Percentiles rank a stretch among this genome's conserved stretches.
These are phyloP conservation scores for Globisporangium barbulae DNA, from an alignment of 352 stramenopile species.

Conservation along the genomic window DNA sequence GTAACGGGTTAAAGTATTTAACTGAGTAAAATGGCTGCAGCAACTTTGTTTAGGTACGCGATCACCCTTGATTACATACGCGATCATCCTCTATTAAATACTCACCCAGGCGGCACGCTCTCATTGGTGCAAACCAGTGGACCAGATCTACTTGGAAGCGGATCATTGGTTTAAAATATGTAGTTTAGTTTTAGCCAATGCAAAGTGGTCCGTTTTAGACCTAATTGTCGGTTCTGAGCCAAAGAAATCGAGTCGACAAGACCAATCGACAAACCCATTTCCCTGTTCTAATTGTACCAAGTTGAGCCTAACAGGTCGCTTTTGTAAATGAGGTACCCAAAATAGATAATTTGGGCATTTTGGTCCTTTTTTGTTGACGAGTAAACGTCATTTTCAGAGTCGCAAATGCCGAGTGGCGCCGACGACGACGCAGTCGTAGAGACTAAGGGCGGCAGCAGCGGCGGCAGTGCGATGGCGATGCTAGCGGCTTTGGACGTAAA, in stretches of 20 bases:
- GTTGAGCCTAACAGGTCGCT: no score
- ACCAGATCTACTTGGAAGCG: not conserved
- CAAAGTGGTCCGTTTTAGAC: no score
- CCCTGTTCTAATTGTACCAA: no score
- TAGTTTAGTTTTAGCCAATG: not conserved
- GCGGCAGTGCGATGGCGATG: not conserved
- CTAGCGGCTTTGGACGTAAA: not conserved
- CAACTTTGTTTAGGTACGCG: no score
- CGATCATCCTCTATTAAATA: no score
- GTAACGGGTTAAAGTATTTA: no score
- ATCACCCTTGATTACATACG: no score
- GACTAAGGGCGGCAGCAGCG: not conserved
- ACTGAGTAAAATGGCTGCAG: no score
- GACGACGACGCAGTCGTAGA: not conserved
- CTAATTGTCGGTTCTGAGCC: no score
- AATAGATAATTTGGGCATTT: not conserved
- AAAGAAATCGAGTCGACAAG: no score
- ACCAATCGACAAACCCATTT: no score
- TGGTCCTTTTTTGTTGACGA: constrained; percentile 5
- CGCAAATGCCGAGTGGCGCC: constrained; percentile 8
- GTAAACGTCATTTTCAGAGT: constrained; percentile 10
- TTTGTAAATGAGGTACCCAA: no score
- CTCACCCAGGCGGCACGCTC: not conserved
- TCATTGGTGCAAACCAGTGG: constrained; percentile 5
- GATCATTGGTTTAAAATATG: not conserved